Evolutionary conservation across 129 eudicot species (phyloP).

Genomic region (Flaveria robusta): DNA sequence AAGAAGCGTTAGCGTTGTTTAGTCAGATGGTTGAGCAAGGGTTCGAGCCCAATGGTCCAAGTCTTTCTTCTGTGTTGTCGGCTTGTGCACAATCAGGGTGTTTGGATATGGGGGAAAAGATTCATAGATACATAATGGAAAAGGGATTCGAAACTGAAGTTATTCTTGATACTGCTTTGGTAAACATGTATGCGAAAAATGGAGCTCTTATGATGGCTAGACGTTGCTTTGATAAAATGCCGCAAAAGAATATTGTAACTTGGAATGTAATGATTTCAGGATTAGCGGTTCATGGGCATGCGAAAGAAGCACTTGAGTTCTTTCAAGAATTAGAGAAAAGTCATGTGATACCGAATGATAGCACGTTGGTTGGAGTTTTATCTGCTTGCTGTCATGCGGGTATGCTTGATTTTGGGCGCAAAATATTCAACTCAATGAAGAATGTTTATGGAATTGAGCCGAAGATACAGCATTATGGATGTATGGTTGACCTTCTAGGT

Average conservation of each 20-base stretch:
- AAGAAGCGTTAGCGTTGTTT: conserved; percentile 58
- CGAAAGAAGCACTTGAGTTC: conserved; percentile 55
- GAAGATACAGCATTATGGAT: conserved; percentile 75
- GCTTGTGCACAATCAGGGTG: conserved; percentile 81
- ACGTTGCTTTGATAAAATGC: conserved; percentile 52
- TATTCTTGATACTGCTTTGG: conserved; percentile 81
- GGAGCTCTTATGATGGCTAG: conserved; percentile 61
- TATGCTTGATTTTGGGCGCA: conserved; percentile 55
- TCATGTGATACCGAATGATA: conserved; percentile 46
- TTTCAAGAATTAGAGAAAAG: conserved; percentile 45
- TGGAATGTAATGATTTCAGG: conserved; percentile 90
- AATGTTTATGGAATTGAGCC: conserved; percentile 56
- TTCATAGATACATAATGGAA: conserved; percentile 53
- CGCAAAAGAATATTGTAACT: conserved; percentile 53
- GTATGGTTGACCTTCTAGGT: conserved; percentile 81
- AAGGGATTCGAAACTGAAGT: conserved; percentile 50
- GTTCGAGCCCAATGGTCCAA: conserved; percentile 63
- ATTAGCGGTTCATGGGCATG: conserved; percentile 75
- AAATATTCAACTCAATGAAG: conserved; percentile 54
- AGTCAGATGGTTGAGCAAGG: conserved; percentile 47
- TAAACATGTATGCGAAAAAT: conserved; percentile 84
- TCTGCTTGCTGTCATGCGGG: conserved; percentile 88
- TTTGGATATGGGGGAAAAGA: conserved; percentile 66
- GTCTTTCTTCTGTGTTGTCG: conserved; percentile 72
- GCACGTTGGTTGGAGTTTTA: conserved; percentile 72